Conservation (phyloP, 1,284 basidiomycete species). For the Coniferiporia sulphurascens region DNA sequence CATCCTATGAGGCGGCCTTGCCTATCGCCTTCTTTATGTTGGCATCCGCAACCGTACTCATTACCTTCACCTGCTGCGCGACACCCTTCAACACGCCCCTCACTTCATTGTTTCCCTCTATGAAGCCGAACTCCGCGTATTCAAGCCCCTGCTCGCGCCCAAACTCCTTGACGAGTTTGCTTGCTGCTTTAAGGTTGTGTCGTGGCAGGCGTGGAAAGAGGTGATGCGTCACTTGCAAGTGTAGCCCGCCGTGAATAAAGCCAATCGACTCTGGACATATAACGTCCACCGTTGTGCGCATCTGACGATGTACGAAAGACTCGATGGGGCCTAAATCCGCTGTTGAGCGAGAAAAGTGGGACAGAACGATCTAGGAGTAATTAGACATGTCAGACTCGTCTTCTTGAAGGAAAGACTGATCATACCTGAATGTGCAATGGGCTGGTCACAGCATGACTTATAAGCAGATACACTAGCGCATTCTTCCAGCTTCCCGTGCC, state of each 20-base stretch:
- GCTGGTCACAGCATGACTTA: constrained; percentile 78
- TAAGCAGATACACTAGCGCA: constrained; percentile 64
- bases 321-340: constrained; percentile 88
- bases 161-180: constrained; percentile 79
- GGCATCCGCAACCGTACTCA: constrained; percentile 66
- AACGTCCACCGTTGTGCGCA: constrained; percentile 96
- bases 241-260: constrained; percentile 90
- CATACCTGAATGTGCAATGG: constrained; percentile 82
- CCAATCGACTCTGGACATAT: constrained; percentile 80
- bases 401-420: not conserved
- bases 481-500: constrained; percentile 66
- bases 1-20: constrained; percentile 18
- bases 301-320: constrained; percentile 88
- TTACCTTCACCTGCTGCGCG: constrained; percentile 75
- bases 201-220: constrained; percentile 93
- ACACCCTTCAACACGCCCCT: constrained; percentile 72
- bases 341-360: constrained; percentile 96
- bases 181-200: constrained; percentile 85
- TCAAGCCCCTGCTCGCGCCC: constrained; percentile 78
- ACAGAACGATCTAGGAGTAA: constrained; percentile 83
- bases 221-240: constrained; percentile 97
- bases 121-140: constrained; percentile 89
- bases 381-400: not conserved
- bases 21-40: constrained; percentile 58
- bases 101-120: constrained; percentile 79